A percentile compares a stretch with the other conserved stretches of the same genome.
These are phyloP conservation scores for Cyclotella cryptica DNA, from an alignment of 108 stramenopile genomes.

Conservation along the genomic window DNA sequence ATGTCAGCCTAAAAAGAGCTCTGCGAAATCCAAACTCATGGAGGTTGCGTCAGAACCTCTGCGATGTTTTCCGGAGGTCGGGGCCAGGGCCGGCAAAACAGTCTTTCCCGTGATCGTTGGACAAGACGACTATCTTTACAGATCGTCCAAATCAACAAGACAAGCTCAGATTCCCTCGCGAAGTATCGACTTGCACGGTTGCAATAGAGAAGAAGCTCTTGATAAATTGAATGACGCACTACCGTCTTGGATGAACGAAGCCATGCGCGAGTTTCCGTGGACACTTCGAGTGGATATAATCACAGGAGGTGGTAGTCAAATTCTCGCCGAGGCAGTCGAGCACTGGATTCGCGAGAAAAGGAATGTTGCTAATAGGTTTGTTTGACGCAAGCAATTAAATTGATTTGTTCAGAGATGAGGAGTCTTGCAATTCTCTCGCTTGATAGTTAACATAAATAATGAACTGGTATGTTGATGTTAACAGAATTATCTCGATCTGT, in stretches of 20 bases:
- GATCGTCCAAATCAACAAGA: background rate
- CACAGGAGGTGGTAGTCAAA: background rate
- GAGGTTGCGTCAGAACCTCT: background rate
- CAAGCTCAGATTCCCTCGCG: background rate
- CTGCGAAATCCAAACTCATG: background rate
- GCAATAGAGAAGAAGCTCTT: background rate
- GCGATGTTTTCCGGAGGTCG: background rate
- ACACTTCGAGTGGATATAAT: background rate
- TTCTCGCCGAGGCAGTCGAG: background rate
- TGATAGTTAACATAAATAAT: too few relatives aligned
- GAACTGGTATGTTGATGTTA: too few relatives aligned
- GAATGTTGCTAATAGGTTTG: background rate
- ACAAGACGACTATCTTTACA: background rate
- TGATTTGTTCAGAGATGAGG: too few relatives aligned
- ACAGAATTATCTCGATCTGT: too few relatives aligned
- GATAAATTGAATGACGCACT: background rate
- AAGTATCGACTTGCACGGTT: conserved; percentile 1
- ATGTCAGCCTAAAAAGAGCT: background rate
- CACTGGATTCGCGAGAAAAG: background rate
- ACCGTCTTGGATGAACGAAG: background rate
- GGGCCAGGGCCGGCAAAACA: background rate
- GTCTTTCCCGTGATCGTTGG: background rate
- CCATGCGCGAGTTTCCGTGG: background rate
- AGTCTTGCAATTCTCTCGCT: too few relatives aligned
- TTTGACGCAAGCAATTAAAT: too few relatives aligned